Percentiles rank a stretch among this genome's conserved stretches.
Evolutionary conservation across 495 filamentous ascomycete species (phyloP).

Genomic region (Xeromyces bisporus): DNA sequence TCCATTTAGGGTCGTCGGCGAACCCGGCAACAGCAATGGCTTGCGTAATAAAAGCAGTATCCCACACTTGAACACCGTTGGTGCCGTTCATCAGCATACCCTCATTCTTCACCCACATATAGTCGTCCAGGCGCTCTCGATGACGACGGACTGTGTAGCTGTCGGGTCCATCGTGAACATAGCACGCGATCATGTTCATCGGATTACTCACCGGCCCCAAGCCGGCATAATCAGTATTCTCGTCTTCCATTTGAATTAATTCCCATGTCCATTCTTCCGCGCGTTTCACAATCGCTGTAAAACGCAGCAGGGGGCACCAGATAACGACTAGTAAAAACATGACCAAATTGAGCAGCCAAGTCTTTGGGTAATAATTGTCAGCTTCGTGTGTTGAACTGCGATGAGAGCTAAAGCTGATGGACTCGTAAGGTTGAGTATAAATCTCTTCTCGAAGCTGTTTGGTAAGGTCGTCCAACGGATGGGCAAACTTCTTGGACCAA

Average conservation of each 20-base stretch:
- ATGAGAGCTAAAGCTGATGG: conserved; percentile 57
- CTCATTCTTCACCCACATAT: conserved; percentile 80
- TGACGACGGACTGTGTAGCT: conserved; percentile 62
- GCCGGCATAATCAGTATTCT: conserved; percentile 75
- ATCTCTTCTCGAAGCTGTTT: conserved; percentile 63
- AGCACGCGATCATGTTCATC: conserved; percentile 74
- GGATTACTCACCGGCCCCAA: conserved; percentile 79
- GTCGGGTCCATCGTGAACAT: conserved; percentile 65
- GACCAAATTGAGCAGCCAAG: conserved; percentile 55
- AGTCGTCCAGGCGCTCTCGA: conserved; percentile 64
- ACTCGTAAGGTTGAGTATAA: conserved; percentile 62
- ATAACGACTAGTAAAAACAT: conserved; percentile 64
- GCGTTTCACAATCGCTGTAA: conserved; percentile 34
- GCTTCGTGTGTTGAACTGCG: conserved; percentile 63
- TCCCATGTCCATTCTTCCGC: conserved; percentile 64
- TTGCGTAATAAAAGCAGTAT: conserved; percentile 80
- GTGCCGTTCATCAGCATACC: conserved; percentile 93
- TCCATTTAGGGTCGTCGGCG: conserved; percentile 58
- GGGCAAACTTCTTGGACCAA: conserved; percentile 61
- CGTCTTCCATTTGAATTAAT: conserved; percentile 75
- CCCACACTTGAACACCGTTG: conserved; percentile 93
- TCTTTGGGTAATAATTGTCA: conserved; percentile 91
- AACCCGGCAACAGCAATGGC: conserved; percentile 63
- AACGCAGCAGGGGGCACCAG: conserved; percentile 58
- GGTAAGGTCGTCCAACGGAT: conserved; percentile 54